A percentile compares a stretch with the other conserved stretches of the same genome.
These are phyloP conservation scores for Phytophthora foliorum DNA, from an alignment of 352 stramenopile genomes.

Conservation along the genomic window DNA sequence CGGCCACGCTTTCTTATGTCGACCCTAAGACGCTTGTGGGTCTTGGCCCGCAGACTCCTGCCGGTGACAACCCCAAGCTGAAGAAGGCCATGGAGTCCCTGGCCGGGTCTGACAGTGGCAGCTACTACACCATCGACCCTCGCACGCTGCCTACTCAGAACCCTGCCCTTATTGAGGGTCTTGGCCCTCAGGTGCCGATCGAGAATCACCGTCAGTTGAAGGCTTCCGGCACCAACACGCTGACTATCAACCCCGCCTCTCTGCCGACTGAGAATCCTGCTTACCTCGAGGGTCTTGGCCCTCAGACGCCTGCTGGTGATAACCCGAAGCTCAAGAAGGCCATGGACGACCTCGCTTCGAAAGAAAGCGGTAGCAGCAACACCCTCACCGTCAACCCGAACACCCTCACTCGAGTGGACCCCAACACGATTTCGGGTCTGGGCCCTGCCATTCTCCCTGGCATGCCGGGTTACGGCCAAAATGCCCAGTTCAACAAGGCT, in stretches of 20 bases:
- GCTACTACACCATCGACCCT: constrained; percentile 8
- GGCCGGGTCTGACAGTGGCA: constrained; percentile 8
- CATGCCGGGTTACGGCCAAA: constrained; percentile 28
- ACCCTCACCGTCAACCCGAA: not conserved
- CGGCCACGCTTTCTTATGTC: constrained; percentile 3
- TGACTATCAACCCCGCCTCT: constrained; percentile 14
- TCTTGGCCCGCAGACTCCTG: constrained; percentile 14
- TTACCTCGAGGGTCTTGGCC: constrained; percentile 20
- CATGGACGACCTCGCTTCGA: constrained; percentile 15
- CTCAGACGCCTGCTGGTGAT: constrained; percentile 11
- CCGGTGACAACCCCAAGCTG: constrained; percentile 21
- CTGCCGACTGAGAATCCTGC: constrained; percentile 12
- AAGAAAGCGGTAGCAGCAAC: constrained; percentile 7
- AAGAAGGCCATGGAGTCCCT: constrained; percentile 30
- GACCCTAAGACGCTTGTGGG: constrained; percentile 16
- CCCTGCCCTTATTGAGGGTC: not conserved
- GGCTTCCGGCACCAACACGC: constrained; percentile 4
- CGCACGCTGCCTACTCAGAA: constrained; percentile 1
- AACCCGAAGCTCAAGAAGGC: constrained; percentile 31
- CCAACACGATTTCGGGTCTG: not conserved
- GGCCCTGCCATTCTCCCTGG: constrained; percentile 19
- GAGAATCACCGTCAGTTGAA: constrained; percentile 1
- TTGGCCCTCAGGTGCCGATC: constrained; percentile 4
- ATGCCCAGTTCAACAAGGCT: constrained; percentile 26
- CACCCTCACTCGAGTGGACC: not conserved